Percentiles rank a stretch among this genome's conserved stretches.
Evolutionary conservation across 1,284 basidiomycete genomes (phyloP).

Genomic region (Pisolithus thermaeus): DNA sequence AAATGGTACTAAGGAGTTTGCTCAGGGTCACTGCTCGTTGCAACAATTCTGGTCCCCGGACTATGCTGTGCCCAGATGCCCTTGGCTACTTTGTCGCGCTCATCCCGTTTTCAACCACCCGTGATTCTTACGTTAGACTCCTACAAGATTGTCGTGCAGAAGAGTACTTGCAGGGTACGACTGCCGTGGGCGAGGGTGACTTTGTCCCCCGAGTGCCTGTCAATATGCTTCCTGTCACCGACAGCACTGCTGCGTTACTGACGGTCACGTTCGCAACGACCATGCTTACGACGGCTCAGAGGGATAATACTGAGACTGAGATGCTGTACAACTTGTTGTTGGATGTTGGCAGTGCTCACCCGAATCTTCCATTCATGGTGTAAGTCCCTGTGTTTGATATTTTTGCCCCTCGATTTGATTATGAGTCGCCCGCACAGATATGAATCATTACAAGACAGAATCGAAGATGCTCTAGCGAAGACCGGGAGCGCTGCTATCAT

Average conservation of each 20-base stretch:
- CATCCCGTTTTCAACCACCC: slow-evolving; percentile 61
- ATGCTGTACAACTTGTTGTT: slow-evolving; percentile 75
- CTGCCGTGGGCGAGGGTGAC: slow-evolving; percentile 40
- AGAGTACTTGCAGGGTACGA: slow-evolving; percentile 35
- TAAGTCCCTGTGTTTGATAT: slow-evolving; percentile 35
- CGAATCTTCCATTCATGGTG: slow-evolving; percentile 72
- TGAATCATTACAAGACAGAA: slow-evolving; percentile 71
- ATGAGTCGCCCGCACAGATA: slow-evolving; percentile 44
- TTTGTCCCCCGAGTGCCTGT: slow-evolving; percentile 51
- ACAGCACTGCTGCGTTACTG: slow-evolving; percentile 65
- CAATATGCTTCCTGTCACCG: slow-evolving; percentile 57
- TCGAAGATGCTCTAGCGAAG: slow-evolving; percentile 71
- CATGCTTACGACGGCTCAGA: slow-evolving; percentile 73
- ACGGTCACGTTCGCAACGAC: slow-evolving; percentile 71
- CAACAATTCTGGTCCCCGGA: slow-evolving; percentile 34
- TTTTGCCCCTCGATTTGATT: slow-evolving; percentile 2
- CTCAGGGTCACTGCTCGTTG: slow-evolving; percentile 52
- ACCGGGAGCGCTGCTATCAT: slow-evolving; percentile 72
- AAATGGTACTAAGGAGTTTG: slow-evolving; percentile 50
- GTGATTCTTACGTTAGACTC: slow-evolving; percentile 50
- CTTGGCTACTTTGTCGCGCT: slow-evolving; percentile 81
- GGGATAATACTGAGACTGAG: slow-evolving; percentile 77
- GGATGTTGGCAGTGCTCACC: slow-evolving; percentile 66
- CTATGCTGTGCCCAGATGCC: slow-evolving; percentile 50
- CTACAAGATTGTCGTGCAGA: slow-evolving; percentile 58